Percentiles rank a stretch among this genome's conserved stretches.
These are phyloP conservation scores for Tulasnella sp. DNA, from an alignment of 768 basidiomycete genomes.

Conservation along the genomic window DNA sequence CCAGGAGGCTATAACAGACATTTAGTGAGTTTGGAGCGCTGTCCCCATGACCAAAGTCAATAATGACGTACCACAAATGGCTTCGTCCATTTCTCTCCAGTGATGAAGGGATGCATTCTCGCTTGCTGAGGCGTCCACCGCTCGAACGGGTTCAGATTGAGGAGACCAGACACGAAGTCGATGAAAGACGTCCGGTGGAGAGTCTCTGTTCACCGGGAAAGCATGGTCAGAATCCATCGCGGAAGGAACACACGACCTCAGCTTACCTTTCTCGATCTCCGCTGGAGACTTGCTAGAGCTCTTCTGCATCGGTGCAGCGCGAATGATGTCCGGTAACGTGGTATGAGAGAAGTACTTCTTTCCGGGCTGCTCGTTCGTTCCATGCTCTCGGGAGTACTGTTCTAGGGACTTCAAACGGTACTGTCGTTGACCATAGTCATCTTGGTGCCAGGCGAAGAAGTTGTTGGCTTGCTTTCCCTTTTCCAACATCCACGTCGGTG, in stretches of 20 bases:
- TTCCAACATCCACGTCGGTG: conserved; percentile 90
- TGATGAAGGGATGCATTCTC: conserved; percentile 92
- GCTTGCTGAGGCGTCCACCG: conserved; percentile 99
- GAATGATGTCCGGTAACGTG: conserved; percentile 91
- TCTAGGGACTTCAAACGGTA: conserved; percentile 87
- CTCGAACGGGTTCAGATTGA: conserved; percentile 91
- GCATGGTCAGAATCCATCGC: background rate
- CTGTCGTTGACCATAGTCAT: conserved; percentile 66
- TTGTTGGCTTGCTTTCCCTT: conserved; percentile 91
- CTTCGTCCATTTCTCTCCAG: conserved; percentile 90
- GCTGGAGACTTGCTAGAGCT: conserved; percentile 59
- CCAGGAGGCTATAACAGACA: conserved; percentile 5
- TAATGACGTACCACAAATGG: conserved; percentile 67
- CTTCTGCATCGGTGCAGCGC: conserved; percentile 92
- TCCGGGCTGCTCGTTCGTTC: conserved; percentile 92
- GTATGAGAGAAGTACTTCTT: conserved; percentile 99
- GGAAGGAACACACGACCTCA: background rate
- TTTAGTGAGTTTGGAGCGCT: background rate
- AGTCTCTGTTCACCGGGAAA: conserved; percentile 59
- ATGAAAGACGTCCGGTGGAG: conserved; percentile 92
- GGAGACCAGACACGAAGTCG: conserved; percentile 92
- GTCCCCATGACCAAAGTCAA: background rate
- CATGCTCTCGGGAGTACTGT: conserved; percentile 93
- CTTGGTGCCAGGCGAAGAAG: conserved; percentile 82
- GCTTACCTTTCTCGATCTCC: conserved; percentile 86